Percentiles rank a stretch among this genome's conserved stretches.
Evolutionary conservation across 192 early-diverging fungal species (phyloP).

Genomic region (Pilaira anomala): DNA sequence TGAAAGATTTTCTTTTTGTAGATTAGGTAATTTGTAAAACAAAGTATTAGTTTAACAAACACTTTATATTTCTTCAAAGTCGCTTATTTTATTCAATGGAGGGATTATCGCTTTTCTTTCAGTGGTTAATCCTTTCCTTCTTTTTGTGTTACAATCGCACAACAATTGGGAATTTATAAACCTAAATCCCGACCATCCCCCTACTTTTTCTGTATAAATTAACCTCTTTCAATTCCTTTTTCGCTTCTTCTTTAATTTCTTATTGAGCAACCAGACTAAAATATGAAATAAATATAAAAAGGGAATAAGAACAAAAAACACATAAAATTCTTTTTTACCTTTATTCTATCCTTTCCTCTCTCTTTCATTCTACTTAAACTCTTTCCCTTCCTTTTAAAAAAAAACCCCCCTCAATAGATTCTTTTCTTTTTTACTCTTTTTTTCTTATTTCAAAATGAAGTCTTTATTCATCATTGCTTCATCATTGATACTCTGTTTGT

Average conservation of each 20-base stretch:
- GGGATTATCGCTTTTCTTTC: no score
- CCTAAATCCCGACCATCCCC: no score
- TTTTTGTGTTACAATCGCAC: no score
- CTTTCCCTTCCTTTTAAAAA: not conserved
- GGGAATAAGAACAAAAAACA: constrained; percentile 2
- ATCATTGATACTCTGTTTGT: not conserved
- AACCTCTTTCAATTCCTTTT: constrained; percentile 2
- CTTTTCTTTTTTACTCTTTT: not conserved
- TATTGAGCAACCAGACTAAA: constrained; percentile 6
- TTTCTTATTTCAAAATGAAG: not conserved
- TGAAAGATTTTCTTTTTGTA: no score
- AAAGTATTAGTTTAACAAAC: no score
- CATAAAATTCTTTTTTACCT: no score
- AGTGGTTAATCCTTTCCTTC: no score
- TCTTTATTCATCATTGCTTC: not conserved
- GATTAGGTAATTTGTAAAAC: no score
- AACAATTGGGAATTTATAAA: no score
- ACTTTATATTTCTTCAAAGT: no score
- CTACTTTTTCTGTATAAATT: no score
- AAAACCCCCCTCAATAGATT: not conserved
- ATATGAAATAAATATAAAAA: not conserved
- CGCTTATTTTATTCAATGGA: no score
- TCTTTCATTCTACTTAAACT: not conserved
- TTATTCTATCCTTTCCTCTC: not conserved
- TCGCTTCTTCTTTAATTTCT: constrained; percentile 3